Evolutionary conservation across 441 rosid species (phyloP).

Genomic region (Bruguiera hainesii): DNA sequence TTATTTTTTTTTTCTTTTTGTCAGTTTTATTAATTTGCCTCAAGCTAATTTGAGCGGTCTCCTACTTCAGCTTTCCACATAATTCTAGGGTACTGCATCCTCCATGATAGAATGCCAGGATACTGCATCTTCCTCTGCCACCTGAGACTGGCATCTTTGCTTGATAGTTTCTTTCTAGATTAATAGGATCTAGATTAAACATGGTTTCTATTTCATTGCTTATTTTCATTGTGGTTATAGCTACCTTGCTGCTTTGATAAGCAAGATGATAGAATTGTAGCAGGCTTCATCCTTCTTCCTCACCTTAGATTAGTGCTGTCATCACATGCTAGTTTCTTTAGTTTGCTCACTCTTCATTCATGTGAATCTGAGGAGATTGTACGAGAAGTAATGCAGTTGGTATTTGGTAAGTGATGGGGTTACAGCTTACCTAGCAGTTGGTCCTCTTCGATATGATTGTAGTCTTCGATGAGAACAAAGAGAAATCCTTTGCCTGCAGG

Average conservation of each 20-base stretch:
- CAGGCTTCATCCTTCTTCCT: background rate
- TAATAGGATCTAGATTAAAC: background rate
- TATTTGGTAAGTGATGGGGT: background rate
- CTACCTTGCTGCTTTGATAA: slow-evolving; percentile 8
- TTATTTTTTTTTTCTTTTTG: too few species aligned
- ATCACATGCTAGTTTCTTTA: background rate
- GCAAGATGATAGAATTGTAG: background rate
- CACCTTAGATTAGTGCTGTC: too few species aligned
- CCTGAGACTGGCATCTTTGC: background rate
- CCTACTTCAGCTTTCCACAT: too few species aligned
- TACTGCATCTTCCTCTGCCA: too few species aligned
- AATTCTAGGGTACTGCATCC: too few species aligned
- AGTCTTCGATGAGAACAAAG: slow-evolving; percentile 2
- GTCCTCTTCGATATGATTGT: background rate
- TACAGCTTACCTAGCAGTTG: background rate
- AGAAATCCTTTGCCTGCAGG: too few species aligned
- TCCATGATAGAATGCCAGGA: too few species aligned
- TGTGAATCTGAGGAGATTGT: background rate
- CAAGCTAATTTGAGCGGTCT: too few species aligned
- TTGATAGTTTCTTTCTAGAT: background rate
- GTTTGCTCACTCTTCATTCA: background rate
- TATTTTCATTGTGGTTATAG: background rate
- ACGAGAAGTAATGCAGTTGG: background rate
- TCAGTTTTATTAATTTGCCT: too few species aligned
- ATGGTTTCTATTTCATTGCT: background rate